These are phyloP conservation scores for Crassisporium funariophilum DNA, from an alignment of 768 basidiomycete species.

Conservation along the genomic window DNA sequence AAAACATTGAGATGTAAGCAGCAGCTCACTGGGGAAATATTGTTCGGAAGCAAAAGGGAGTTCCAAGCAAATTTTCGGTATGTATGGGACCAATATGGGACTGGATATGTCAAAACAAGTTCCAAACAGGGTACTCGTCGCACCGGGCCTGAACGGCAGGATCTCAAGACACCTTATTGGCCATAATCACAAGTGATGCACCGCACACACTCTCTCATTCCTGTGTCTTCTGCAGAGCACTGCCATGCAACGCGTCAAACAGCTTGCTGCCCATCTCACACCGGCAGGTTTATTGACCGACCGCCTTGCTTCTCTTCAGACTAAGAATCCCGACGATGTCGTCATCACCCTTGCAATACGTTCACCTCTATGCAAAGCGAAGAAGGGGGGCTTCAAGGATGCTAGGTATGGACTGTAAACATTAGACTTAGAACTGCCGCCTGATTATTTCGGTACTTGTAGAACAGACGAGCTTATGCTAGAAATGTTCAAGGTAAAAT, in stretches of 20 bases:
- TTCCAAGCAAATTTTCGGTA: no score
- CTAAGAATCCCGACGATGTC: conserved; percentile 71
- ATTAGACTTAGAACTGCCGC: neutral
- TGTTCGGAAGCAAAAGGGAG: no score
- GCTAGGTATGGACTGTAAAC: conserved; percentile 46
- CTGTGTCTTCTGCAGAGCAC: neutral
- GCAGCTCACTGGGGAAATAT: no score
- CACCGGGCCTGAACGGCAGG: conserved; percentile 1
- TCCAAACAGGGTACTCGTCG: conserved; percentile 6
- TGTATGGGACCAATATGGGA: no score
- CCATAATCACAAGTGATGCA: no score
- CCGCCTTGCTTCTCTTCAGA: conserved; percentile 54
- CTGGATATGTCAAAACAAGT: no score
- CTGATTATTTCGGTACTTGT: conserved; percentile 1
- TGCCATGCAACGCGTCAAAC: conserved; percentile 66
- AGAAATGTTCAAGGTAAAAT: conserved; percentile 85
- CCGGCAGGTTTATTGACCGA: conserved; percentile 34
- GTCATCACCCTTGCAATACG: conserved; percentile 83
- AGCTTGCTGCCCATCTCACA: conserved; percentile 62
- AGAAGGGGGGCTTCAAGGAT: conserved; percentile 76
- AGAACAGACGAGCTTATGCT: conserved; percentile 81
- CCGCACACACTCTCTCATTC: no score
- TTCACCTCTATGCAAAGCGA: conserved; percentile 75
- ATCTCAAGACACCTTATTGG: neutral
- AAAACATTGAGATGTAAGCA: no score